Conservation (phyloP, 768 basidiomycete species). For the Amanita molliuscula region DNA sequence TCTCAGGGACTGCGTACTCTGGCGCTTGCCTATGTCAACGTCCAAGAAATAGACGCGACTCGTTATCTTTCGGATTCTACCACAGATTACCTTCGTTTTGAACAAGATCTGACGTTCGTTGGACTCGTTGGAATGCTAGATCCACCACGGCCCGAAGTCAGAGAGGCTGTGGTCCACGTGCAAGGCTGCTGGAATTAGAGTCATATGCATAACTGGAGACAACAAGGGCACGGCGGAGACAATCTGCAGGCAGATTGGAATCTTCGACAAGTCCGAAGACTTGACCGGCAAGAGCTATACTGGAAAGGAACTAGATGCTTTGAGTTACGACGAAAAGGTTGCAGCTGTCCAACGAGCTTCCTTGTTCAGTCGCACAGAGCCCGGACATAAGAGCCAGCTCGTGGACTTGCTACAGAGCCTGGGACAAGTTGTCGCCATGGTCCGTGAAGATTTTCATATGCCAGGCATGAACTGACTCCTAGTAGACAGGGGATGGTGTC, state of each 20-base stretch:
- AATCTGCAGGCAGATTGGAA: slow-evolving; percentile 92
- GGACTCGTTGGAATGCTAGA: slow-evolving; percentile 97
- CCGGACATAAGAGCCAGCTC: slow-evolving; percentile 87
- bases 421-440: slow-evolving; percentile 95
- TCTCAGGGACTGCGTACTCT: slow-evolving; percentile 80
- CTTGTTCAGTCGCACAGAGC: slow-evolving; percentile 91
- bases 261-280: slow-evolving; percentile 81
- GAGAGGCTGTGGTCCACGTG: slow-evolving; percentile 81
- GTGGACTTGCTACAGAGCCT: slow-evolving; percentile 89
- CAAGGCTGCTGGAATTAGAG: slow-evolving; percentile 86
- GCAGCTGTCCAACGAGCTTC: slow-evolving; percentile 79
- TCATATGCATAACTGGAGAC: slow-evolving; percentile 96
- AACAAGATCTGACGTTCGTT: slow-evolving; percentile 87
- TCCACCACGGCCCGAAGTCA: slow-evolving; percentile 92
- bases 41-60: slow-evolving; percentile 61
- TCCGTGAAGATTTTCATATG: slow-evolving; percentile 15
- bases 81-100: slow-evolving; percentile 82
- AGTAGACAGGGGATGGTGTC: slow-evolving; percentile 90
- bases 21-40: slow-evolving; percentile 81
- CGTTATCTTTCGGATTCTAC: slow-evolving; percentile 78
- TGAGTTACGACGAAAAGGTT: slow-evolving; percentile 74
- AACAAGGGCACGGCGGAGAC: slow-evolving; percentile 98
- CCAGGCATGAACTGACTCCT: background rate
- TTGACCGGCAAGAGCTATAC: slow-evolving; percentile 94
- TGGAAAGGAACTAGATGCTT: slow-evolving; percentile 79